phyloP scores from a whole-genome alignment of 805 yeast genomes.

The Saturnispora galanensis region DNA sequence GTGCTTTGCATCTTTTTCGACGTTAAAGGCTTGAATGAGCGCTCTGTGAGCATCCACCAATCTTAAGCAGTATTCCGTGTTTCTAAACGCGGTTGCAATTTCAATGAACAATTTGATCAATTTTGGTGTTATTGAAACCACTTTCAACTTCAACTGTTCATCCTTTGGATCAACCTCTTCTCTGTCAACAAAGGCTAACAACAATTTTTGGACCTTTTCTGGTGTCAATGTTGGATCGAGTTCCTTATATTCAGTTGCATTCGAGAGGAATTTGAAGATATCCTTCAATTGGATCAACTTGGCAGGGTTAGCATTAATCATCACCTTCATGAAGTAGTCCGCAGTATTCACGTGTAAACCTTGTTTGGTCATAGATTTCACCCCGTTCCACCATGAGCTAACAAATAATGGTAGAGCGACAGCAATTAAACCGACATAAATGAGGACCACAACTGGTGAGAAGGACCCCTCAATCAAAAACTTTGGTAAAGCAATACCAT shows the following conservation, averaged over 20 bases:
- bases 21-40: slow-evolving; percentile 61
- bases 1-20: slow-evolving; percentile 31
- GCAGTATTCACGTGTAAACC: slow-evolving; percentile 87
- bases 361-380: slow-evolving; percentile 67
- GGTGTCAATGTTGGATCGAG: slow-evolving; percentile 32
- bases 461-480: slow-evolving; percentile 78
- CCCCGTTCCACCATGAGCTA: slow-evolving; percentile 82
- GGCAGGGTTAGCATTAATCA: slow-evolving; percentile 68
- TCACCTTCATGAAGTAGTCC: slow-evolving; percentile 54
- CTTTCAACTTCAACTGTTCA: slow-evolving; percentile 38
- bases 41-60: slow-evolving; percentile 61
- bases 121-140: slow-evolving; percentile 55
- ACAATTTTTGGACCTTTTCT: slow-evolving; percentile 39
- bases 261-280: slow-evolving; percentile 49
- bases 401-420: slow-evolving; percentile 72
- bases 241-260: slow-evolving; percentile 54
- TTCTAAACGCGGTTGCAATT: slow-evolving; percentile 72
- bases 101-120: slow-evolving; percentile 67
- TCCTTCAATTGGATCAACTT: slow-evolving; percentile 49
- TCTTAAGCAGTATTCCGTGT: slow-evolving; percentile 49
- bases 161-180: slow-evolving; percentile 23
- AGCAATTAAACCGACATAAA: slow-evolving; percentile 67
- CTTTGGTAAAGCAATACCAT: slow-evolving; percentile 93
- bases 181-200: slow-evolving; percentile 54
- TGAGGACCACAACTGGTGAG: slow-evolving; percentile 49